Percentiles rank a stretch among this genome's conserved stretches.
These are phyloP conservation scores for Phytophthora crassamura DNA, from an alignment of 352 stramenopile species.

Conservation along the genomic window DNA sequence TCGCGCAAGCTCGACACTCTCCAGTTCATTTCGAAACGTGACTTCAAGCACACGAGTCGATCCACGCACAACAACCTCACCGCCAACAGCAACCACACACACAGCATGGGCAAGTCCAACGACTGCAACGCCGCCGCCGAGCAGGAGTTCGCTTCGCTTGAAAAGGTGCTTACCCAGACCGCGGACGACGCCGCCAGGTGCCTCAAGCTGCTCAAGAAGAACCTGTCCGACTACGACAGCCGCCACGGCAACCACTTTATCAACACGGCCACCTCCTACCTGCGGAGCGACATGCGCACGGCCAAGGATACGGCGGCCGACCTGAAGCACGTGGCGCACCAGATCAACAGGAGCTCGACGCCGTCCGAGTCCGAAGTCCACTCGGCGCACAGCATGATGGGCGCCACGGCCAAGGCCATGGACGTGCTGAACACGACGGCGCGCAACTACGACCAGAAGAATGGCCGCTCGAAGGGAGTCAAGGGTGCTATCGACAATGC, in stretches of 20 bases:
- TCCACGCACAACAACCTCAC: not conserved
- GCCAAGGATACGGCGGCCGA: slow-evolving; percentile 5
- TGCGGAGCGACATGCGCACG: slow-evolving; percentile 7
- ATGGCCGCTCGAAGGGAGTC: slow-evolving; percentile 3
- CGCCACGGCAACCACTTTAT: slow-evolving; percentile 6
- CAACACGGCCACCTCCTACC: slow-evolving; percentile 5
- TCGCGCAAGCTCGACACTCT: not conserved
- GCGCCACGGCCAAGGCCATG: slow-evolving; percentile 3
- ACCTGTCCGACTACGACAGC: slow-evolving; percentile 7
- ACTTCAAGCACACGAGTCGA: slow-evolving; percentile 7
- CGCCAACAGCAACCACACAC: not conserved
- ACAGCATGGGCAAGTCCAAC: slow-evolving; percentile 3
- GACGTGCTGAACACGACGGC: slow-evolving; percentile 1
- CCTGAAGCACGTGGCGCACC: slow-evolving; percentile 4
- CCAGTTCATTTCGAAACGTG: slow-evolving; percentile 2
- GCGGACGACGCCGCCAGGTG: slow-evolving; percentile 5
- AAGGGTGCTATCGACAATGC: not conserved
- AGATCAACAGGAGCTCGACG: slow-evolving; percentile 2
- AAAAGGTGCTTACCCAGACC: slow-evolving; percentile 5
- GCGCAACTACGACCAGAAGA: slow-evolving; percentile 8
- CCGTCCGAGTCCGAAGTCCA: slow-evolving; percentile 1
- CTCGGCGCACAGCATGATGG: slow-evolving; percentile 1
- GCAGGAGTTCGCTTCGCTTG: slow-evolving; percentile 6
- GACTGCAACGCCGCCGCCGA: not conserved
- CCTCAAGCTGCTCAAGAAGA: slow-evolving; percentile 7